Evolutionary conservation across 1,284 basidiomycete species (phyloP), one percentile per base, ranked within the genome.

Genomic region (Puccinia hordei): DNA sequence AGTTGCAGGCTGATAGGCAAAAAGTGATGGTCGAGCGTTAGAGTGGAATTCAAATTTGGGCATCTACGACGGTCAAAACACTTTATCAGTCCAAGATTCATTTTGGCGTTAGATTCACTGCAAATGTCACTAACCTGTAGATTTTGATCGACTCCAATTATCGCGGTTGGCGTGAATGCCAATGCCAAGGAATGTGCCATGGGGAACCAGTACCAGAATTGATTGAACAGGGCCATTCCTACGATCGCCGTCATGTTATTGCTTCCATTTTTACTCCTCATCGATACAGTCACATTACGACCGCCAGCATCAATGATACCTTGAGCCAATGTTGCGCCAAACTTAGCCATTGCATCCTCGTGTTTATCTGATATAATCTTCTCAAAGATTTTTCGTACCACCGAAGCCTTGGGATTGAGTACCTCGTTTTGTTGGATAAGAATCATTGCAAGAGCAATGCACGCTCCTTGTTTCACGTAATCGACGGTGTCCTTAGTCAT

Each of bases 131-230:
- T 78, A 83, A 94, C 92, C 88, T 93, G 92, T 75, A 97, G 87
- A 82, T 94, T 90, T 81, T 89, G 90, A 84, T 94, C 92, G 78
- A 98, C 87, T 33, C 93, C 95, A 83, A 98, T 95, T 81, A 98
- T 91, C 15, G 92, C 93, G 17, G 95, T 98, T 2, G 95, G 94
- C 82, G 93, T 92, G 86, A 98, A 97, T 0, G 94, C 91, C 82
- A 98, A 87, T 83, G 91, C 92, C 22, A 93, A 91, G 83, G 92
- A 94, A 84, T 97, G 95, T n/a, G 94, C 94, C 38, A 98, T 88
- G 49, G 95, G 95, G 87, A 95, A 98, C 95, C 95, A 98, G 86
- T 98, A 98, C 95, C 95, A 98, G 87, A 98, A 98, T 86, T 98
- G 95, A 84, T 92, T 93, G 87, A 98, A 98, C 84, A 98, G 87